Conservation (phyloP, 2,329 filamentous ascomycete genomes). For the Fusarium tuaranense region DNA sequence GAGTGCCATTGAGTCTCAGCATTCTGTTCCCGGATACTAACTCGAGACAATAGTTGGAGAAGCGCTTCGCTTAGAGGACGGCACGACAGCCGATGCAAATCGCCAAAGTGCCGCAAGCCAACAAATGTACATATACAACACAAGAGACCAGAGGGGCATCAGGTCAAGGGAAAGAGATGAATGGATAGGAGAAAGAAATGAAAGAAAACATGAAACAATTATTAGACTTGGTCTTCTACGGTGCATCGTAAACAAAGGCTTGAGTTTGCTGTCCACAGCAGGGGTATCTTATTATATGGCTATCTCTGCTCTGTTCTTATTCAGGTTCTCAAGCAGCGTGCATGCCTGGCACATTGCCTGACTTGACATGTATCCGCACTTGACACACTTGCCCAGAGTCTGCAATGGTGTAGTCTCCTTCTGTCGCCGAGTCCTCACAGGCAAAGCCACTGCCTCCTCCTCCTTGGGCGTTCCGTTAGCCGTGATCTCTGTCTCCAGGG, state of each 20-base stretch:
- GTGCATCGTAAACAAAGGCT: not conserved
- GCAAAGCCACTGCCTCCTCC: slow-evolving; percentile 50
- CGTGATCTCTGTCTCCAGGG: slow-evolving; percentile 50
- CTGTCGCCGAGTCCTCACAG: slow-evolving; percentile 46
- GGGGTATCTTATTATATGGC: slow-evolving; percentile 56
- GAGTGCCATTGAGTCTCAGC: slow-evolving; percentile 43
- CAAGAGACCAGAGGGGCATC: slow-evolving; percentile 9
- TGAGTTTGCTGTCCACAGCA: not conserved
- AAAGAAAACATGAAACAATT: slow-evolving; percentile 21
- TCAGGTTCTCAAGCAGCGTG: slow-evolving; percentile 87
- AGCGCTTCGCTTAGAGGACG: slow-evolving; percentile 58
- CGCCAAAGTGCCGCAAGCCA: slow-evolving; percentile 19
- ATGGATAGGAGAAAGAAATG: slow-evolving; percentile 28
- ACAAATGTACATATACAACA: slow-evolving; percentile 39
- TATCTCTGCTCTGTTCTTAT: slow-evolving; percentile 78
- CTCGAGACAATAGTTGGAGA: slow-evolving; percentile 60
- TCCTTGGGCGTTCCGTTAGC: slow-evolving; percentile 39
- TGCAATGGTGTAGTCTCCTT: slow-evolving; percentile 64
- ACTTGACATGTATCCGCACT: slow-evolving; percentile 95
- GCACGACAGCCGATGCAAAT: slow-evolving; percentile 17
- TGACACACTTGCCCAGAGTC: slow-evolving; percentile 83
- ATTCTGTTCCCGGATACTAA: not conserved
- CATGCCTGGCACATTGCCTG: slow-evolving; percentile 96
- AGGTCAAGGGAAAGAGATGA: slow-evolving; percentile 5
- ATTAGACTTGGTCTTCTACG: not conserved